Evolutionary conservation across 768 basidiomycete species (phyloP).

Genomic region (Boletus pseudopeckii): DNA sequence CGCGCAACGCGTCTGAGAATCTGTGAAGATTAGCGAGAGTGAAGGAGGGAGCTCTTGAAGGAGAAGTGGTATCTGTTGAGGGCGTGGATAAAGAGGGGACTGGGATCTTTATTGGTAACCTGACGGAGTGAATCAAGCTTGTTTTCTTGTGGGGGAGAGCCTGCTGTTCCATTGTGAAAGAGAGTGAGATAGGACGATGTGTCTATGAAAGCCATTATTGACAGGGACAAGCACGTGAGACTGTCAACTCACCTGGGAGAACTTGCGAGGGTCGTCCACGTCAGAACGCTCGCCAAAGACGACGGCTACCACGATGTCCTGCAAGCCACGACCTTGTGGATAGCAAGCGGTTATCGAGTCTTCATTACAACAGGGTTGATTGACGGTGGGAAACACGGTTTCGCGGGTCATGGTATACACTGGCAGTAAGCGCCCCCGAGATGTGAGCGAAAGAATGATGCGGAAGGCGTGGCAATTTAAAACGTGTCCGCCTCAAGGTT

Average conservation of each 20-base stretch:
- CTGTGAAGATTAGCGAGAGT: conserved; percentile 4
- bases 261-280: neutral
- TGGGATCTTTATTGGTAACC: neutral
- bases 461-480: neutral
- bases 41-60: conserved; percentile 16
- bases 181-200: neutral
- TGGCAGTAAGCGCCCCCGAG: too few relatives aligned
- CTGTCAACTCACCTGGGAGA: neutral
- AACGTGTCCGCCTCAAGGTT: neutral
- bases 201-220: neutral
- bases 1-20: neutral
- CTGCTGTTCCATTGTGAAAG: neutral
- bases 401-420: neutral
- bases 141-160: neutral
- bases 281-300: neutral
- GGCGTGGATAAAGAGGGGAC: neutral
- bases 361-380: neutral
- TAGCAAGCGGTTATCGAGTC: too few relatives aligned
- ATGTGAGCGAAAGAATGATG: too few relatives aligned
- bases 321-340: neutral
- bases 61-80: neutral
- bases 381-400: neutral
- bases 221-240: neutral
- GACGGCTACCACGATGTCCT: neutral
- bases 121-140: neutral